Evolutionary conservation across 176 grass and related monocot genomes (phyloP).

Genomic region (Zea luxurians): DNA sequence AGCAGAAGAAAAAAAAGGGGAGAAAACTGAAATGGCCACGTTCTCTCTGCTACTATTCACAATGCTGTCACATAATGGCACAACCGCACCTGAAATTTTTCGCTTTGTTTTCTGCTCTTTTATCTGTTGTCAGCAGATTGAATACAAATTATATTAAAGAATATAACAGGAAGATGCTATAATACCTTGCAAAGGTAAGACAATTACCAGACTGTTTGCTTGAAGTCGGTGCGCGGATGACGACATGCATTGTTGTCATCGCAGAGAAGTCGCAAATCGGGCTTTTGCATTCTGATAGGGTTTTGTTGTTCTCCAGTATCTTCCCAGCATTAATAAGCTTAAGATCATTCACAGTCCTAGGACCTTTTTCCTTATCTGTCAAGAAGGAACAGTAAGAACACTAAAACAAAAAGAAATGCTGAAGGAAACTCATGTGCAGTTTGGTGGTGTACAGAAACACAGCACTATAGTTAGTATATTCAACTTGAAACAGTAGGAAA

Average conservation of each 20-base stretch:
- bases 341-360: conserved; percentile 57
- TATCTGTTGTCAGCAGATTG: conserved; percentile 44
- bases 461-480: not conserved
- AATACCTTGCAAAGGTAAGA: not conserved
- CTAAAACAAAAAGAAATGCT: conserved; percentile 6
- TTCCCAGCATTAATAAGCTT: conserved; percentile 74
- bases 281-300: conserved; percentile 66
- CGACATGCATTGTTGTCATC: conserved; percentile 65
- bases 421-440: not conserved
- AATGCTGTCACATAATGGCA: conserved; percentile 52
- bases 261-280: conserved; percentile 59
- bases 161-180: not conserved
- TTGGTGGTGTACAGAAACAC: not conserved
- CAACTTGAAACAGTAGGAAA: not conserved
- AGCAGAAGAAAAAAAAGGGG: conserved; percentile 27
- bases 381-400: conserved; percentile 13
- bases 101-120: conserved; percentile 44
- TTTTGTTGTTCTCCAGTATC: conserved; percentile 72
- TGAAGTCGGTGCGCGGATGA: conserved; percentile 45
- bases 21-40: conserved; percentile 21
- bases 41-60: conserved; percentile 41
- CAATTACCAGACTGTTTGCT: conserved; percentile 51
- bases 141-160: conserved; percentile 10
- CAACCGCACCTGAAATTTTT: conserved; percentile 60
- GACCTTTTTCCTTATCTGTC: conserved; percentile 64